A percentile compares a stretch with the other conserved stretches of the same genome.
These are phyloP conservation scores for Tricholoma matsutake DNA, from an alignment of 768 basidiomycete genomes.

Conservation along the genomic window DNA sequence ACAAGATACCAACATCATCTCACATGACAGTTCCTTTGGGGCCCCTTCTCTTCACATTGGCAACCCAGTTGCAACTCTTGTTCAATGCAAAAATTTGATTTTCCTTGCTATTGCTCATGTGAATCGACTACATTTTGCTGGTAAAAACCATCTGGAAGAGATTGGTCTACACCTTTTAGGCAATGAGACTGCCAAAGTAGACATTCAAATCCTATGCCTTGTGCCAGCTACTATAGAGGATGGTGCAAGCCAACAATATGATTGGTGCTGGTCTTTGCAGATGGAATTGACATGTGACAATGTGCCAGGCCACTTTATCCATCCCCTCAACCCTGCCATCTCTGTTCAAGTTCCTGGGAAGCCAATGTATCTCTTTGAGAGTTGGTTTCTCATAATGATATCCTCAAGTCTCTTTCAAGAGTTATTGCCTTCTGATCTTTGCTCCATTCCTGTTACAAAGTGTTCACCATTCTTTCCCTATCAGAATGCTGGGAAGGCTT, in stretches of 20 bases:
- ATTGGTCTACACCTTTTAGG: neutral
- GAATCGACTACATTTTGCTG: neutral
- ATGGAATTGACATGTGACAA: neutral
- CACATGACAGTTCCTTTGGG: neutral
- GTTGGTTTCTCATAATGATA: conserved; percentile 3
- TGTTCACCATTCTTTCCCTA: neutral
- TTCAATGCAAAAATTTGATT: neutral
- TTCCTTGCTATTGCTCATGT: neutral
- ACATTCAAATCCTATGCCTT: neutral
- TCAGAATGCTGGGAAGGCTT: conserved; percentile 10
- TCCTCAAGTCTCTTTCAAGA: conserved; percentile 3
- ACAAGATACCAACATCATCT: neutral
- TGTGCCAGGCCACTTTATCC: neutral
- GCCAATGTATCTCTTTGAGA: neutral
- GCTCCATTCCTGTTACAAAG: conserved; percentile 2
- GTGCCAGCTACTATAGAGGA: conserved; percentile 1
- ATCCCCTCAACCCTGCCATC: neutral
- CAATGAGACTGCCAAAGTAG: neutral
- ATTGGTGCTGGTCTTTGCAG: conserved; percentile 12
- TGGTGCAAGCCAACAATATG: conserved; percentile 7
- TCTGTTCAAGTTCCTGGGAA: neutral
- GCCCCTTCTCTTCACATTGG: neutral
- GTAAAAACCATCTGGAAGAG: neutral
- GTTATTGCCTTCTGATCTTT: neutral
- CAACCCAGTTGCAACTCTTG: neutral